A percentile compares a stretch with the other conserved stretches of the same genome.
phyloP scores from a whole-genome alignment of 257 asterid species.

The Linderniella brevidens region DNA sequence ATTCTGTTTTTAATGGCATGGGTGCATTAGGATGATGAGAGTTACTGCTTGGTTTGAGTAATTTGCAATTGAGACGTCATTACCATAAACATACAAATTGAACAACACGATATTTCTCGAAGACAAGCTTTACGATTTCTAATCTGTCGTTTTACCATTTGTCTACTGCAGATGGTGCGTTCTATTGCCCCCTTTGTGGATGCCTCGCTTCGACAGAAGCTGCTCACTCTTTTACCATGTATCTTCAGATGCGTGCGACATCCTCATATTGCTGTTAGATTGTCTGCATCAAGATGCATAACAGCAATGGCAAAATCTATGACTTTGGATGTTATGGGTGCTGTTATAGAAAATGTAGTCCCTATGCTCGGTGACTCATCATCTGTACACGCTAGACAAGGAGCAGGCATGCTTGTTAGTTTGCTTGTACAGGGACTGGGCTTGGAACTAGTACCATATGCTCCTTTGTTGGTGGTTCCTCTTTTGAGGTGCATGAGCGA shows the following conservation, averaged over 20 bases:
- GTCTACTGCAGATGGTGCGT: constrained; percentile 56
- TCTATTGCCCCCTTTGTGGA: constrained; percentile 78
- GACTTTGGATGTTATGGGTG: constrained; percentile 79
- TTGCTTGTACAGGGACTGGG: constrained; percentile 96
- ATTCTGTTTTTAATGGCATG: too few species aligned
- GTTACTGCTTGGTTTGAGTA: too few species aligned
- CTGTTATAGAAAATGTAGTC: constrained; percentile 67
- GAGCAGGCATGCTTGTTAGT: constrained; percentile 99
- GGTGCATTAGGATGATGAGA: too few species aligned
- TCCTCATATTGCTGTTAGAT: constrained; percentile 80
- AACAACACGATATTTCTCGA: too few species aligned
- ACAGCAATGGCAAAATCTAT: constrained; percentile 90
- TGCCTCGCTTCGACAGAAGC: constrained; percentile 42
- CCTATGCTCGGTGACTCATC: constrained; percentile 88
- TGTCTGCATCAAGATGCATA: constrained; percentile 85
- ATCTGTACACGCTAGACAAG: constrained; percentile 91
- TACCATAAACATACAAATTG: too few species aligned
- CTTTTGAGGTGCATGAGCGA: constrained; percentile 96
- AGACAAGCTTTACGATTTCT: too few species aligned
- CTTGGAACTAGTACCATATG: constrained; percentile 85
- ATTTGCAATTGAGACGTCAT: too few species aligned
- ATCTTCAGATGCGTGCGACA: constrained; percentile 86
- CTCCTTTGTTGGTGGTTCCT: constrained; percentile 94
- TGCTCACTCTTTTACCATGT: constrained; percentile 81
- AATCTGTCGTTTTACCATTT: too few species aligned